These are phyloP conservation scores for Curvularia verruculosa DNA, from an alignment of 2,329 filamentous ascomycete genomes.

Conservation along the genomic window DNA sequence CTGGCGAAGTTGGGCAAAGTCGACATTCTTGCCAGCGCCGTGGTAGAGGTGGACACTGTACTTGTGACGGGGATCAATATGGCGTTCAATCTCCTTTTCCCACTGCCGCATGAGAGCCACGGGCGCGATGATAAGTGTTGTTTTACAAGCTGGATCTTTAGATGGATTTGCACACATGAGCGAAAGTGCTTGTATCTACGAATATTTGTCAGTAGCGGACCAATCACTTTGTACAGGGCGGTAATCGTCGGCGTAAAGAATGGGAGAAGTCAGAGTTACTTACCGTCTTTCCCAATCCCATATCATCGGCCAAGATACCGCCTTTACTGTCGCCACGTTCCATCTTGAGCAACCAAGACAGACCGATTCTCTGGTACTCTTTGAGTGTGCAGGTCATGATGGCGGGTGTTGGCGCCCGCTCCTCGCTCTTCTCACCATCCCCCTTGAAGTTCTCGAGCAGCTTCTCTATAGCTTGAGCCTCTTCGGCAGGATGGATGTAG, in stretches of 20 bases:
- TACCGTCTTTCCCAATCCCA: slow-evolving; percentile 85
- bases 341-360: slow-evolving; percentile 77
- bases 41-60: slow-evolving; percentile 75
- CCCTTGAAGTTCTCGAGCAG: slow-evolving; percentile 43
- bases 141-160: slow-evolving; percentile 64
- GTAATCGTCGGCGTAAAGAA: background rate
- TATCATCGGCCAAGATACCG: slow-evolving; percentile 67
- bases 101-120: slow-evolving; percentile 83
- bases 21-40: slow-evolving; percentile 58
- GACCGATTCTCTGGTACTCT: slow-evolving; percentile 79
- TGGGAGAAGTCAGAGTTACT: background rate
- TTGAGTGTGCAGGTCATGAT: slow-evolving; percentile 73
- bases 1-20: slow-evolving; percentile 65
- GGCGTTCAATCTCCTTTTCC: slow-evolving; percentile 77
- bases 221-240: background rate
- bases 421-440: slow-evolving; percentile 52
- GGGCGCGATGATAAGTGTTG: slow-evolving; percentile 82
- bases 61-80: slow-evolving; percentile 65
- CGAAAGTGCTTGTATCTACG: slow-evolving; percentile 70
- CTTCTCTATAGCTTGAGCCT: slow-evolving; percentile 36
- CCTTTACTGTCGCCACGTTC: slow-evolving; percentile 75
- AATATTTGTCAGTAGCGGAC: background rate
- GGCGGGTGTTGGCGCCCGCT: slow-evolving; percentile 71
- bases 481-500: slow-evolving; percentile 17
- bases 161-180: slow-evolving; percentile 75